phyloP scores from a whole-genome alignment of 2,329 filamentous ascomycete species.

The Podosphaera xanthii region DNA sequence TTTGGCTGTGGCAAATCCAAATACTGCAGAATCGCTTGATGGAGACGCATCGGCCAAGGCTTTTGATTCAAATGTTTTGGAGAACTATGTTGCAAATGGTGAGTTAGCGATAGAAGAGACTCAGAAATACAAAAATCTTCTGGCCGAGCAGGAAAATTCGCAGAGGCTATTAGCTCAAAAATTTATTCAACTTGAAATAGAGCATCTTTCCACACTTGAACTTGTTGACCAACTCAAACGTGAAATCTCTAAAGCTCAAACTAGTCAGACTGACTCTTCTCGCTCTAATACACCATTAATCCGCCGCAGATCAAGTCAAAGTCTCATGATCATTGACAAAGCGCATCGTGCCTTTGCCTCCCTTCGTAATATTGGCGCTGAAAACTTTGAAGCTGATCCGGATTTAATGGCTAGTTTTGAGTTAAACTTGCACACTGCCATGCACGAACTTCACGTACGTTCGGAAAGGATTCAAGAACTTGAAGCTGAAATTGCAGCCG shows the following conservation, averaged over 20 bases:
- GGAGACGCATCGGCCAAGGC: conserved; percentile 26
- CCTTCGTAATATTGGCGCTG: conserved; percentile 65
- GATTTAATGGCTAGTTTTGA: conserved; percentile 86
- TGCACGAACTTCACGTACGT: conserved; percentile 71
- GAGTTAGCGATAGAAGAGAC: conserved; percentile 31
- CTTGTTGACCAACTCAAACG: conserved; percentile 81
- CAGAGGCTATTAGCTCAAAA: conserved; percentile 51
- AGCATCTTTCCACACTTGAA: conserved; percentile 62
- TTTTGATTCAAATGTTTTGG: conserved; percentile 9
- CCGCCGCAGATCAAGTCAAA: conserved; percentile 81
- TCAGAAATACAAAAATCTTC: conserved; percentile 43
- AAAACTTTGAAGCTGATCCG: conserved; percentile 62
- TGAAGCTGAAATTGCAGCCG: conserved; percentile 58
- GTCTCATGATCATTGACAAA: conserved; percentile 65
- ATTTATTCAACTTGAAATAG: conserved; percentile 61
- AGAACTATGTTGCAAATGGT: conserved; percentile 18
- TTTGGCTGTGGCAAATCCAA: conserved; percentile 57
- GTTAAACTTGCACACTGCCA: conserved; percentile 69
- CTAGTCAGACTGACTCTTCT: conserved; percentile 28
- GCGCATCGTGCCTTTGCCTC: conserved; percentile 80
- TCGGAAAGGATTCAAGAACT: conserved; percentile 80
- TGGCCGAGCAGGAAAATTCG: conserved; percentile 54
- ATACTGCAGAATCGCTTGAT: conserved; percentile 39
- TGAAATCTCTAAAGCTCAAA: conserved; percentile 58
- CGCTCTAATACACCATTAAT: conserved; percentile 54